Evolutionary conservation across 768 basidiomycete species (phyloP), one percentile per base, ranked within the genome.

Genomic region (Tulasnella sp.): DNA sequence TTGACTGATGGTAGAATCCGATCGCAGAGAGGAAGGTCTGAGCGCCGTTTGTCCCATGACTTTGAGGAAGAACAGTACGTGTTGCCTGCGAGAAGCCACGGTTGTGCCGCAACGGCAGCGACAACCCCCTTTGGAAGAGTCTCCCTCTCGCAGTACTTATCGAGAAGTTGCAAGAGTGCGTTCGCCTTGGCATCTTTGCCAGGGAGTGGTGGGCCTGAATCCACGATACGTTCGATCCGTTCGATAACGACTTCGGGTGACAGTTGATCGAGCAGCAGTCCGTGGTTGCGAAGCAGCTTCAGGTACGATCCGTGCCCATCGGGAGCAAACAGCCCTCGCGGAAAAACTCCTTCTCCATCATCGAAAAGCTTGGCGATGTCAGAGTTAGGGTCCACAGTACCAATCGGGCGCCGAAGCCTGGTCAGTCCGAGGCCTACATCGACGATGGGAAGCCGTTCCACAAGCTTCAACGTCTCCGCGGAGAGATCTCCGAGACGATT

Each of bases 361-460:
- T 56, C 54, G 41, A 41, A 56, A 27, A 56, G 54, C 15, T 25
- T 24, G 19, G 54, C 54, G 15, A 56, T n/a, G 41, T 2, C 12
- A 0, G 54, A 56, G 7, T 10, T 17, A 3, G 54, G 54, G 24
- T 56, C 38, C 2, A 56, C 41, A 12, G 43, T 42, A 8, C 43
- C 8, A 8, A 4, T 27, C 8, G 54, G 54, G n/a, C 42, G 12
- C 25, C 38, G 42, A n/a, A 34, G 54, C 7, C 29, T n/a, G 4
- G 17, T 22, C 11, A 8, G n/a, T 24, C 41, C 54, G 34, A n/a
- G n/a, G 17, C 52, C 52, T 9, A 56, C 54, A 10, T 56, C 54
- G 10, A 56, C 54, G 3, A 56, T 44, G 2, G 54, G 3, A 7
- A 56, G 31, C n/a, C 46, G 5, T 7, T 5, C 34, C 34, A 38